Evolutionary conservation across 1,284 basidiomycete genomes (phyloP).

Genomic region (Ganoderma meredithae): DNA sequence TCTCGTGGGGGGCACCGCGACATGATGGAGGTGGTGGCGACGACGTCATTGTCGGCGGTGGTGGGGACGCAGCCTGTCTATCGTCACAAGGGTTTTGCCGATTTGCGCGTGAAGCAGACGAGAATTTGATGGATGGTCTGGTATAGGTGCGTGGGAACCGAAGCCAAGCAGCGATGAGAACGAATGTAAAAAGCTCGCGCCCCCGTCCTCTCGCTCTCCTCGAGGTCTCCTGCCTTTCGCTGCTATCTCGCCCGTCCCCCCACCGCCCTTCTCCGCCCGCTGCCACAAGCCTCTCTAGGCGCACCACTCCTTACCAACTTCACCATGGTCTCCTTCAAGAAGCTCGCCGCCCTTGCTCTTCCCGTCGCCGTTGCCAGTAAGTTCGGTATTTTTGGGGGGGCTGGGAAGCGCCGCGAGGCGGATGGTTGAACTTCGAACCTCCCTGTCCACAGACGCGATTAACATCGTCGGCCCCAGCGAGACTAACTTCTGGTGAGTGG

Average conservation of each 20-base stretch:
- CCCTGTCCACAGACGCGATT: conserved; percentile 38
- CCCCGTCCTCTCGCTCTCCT: conserved; percentile 16
- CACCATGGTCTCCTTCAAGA: conserved; percentile 35
- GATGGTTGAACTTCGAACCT: conserved; percentile 13
- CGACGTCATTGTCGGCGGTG: neutral
- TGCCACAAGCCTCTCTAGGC: conserved; percentile 32
- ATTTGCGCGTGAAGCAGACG: neutral
- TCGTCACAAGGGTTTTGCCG: neutral
- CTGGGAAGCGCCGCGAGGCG: neutral
- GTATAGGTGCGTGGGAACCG: conserved; percentile 22
- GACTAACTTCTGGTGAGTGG: conserved; percentile 44
- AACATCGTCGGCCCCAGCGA: conserved; percentile 44
- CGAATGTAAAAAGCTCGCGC: conserved; percentile 24
- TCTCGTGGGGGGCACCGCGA: neutral
- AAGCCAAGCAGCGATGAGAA: conserved; percentile 14
- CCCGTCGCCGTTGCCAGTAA: conserved; percentile 43
- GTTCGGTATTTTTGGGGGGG: neutral
- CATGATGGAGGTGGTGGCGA: neutral
- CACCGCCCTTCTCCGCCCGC: conserved; percentile 17
- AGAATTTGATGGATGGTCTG: neutral
- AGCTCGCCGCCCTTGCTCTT: conserved; percentile 43
- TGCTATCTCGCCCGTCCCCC: conserved; percentile 5
- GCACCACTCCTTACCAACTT: conserved; percentile 21
- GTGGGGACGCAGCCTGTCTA: neutral
- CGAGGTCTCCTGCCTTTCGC: conserved; percentile 29